Percentiles rank a stretch among this genome's conserved stretches.
Evolutionary conservation across 257 asterid genomes (phyloP).

Genomic region (Apocynum venetum): DNA sequence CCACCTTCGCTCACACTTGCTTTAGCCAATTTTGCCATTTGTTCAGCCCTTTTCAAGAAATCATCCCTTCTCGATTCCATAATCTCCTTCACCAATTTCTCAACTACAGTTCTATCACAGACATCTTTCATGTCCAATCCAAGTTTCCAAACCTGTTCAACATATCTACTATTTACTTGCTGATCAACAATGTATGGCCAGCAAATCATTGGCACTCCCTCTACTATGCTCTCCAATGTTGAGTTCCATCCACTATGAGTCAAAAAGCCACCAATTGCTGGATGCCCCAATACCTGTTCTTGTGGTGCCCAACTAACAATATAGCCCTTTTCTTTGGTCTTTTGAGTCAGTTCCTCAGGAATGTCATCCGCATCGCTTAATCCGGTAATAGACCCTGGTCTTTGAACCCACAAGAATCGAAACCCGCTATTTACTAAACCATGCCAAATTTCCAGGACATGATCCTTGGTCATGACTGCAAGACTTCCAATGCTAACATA

Average conservation of each 20-base stretch:
- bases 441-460: slow-evolving; percentile 49
- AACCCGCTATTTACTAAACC: slow-evolving; percentile 58
- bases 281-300: slow-evolving; percentile 52
- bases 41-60: slow-evolving; percentile 31
- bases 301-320: slow-evolving; percentile 68
- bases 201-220: slow-evolving; percentile 62
- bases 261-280: slow-evolving; percentile 52
- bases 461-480: slow-evolving; percentile 32
- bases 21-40: slow-evolving; percentile 39
- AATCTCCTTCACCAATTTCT: slow-evolving; percentile 35
- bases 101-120: slow-evolving; percentile 46
- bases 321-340: slow-evolving; percentile 41
- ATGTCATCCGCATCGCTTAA: slow-evolving; percentile 9
- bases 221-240: slow-evolving; percentile 47
- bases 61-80: slow-evolving; percentile 45
- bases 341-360: slow-evolving; percentile 25
- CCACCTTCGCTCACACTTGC: slow-evolving; percentile 45
- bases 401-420: slow-evolving; percentile 53
- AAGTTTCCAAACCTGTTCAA: slow-evolving; percentile 48
- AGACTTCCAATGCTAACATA: slow-evolving; percentile 70
- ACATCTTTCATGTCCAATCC: slow-evolving; percentile 69
- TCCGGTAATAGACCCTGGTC: slow-evolving; percentile 38
- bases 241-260: slow-evolving; percentile 81
- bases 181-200: slow-evolving; percentile 63
- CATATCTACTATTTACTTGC: slow-evolving; percentile 53